Percentiles rank a stretch among this genome's conserved stretches.
These are phyloP conservation scores for Hericium coralloides DNA, from an alignment of 768 basidiomycete species.

Conservation along the genomic window DNA sequence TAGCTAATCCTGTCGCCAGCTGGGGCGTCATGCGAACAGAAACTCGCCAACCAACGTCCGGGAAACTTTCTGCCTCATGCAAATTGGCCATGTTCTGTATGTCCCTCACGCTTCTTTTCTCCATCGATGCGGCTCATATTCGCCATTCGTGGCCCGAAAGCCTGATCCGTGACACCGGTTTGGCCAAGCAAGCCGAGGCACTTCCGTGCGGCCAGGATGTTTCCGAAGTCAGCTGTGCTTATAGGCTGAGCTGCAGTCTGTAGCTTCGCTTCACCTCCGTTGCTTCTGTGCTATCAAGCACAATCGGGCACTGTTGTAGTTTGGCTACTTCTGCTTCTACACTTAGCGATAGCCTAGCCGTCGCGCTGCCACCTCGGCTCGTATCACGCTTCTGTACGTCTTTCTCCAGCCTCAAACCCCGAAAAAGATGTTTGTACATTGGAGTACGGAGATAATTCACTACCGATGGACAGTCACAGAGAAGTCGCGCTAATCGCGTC, in stretches of 20 bases:
- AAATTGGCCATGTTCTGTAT: no score
- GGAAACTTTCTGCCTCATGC: neutral
- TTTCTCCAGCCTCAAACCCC: no score
- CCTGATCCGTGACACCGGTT: neutral
- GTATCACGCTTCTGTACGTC: no score
- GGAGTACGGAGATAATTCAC: no score
- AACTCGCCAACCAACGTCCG: neutral
- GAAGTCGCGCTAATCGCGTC: no score
- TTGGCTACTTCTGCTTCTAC: no score
- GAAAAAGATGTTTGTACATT: no score
- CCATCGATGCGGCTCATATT: neutral
- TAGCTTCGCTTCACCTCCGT: neutral
- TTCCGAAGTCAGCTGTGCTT: conserved; percentile 1
- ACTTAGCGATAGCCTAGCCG: no score
- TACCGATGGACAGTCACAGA: no score
- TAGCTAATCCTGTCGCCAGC: no score
- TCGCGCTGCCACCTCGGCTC: no score
- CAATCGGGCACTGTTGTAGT: neutral
- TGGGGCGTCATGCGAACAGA: no score
- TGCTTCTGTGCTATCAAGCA: neutral
- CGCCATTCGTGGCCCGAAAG: neutral
- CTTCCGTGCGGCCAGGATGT: neutral
- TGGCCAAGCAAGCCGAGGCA: neutral
- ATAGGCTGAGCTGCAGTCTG: neutral
- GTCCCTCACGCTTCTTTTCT: neutral